Evolutionary conservation across 2,329 filamentous ascomycete species (phyloP).

Genomic region (Hysterium pulicare): DNA sequence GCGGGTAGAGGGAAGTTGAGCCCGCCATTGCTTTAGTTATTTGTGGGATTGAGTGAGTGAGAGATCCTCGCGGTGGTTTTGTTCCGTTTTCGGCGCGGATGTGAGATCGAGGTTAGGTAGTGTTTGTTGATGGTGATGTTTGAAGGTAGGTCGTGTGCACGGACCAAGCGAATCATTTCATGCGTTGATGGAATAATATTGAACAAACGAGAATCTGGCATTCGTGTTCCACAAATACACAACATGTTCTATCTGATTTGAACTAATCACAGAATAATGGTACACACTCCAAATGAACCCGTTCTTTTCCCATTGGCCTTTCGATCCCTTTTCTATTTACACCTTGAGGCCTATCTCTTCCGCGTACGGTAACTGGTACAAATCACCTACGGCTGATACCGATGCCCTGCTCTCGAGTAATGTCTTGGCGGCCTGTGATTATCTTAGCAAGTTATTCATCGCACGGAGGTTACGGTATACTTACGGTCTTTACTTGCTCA

Average conservation of each 20-base stretch:
- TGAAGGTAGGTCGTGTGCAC: background rate
- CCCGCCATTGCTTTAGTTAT: slow-evolving; percentile 49
- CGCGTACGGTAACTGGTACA: slow-evolving; percentile 86
- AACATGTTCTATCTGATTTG: slow-evolving; percentile 32
- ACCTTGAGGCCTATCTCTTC: slow-evolving; percentile 92
- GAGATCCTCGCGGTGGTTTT: background rate
- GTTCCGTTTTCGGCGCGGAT: background rate
- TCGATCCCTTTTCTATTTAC: slow-evolving; percentile 56
- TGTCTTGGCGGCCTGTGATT: slow-evolving; percentile 73
- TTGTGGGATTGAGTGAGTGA: background rate
- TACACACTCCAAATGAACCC: slow-evolving; percentile 32
- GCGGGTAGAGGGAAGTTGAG: slow-evolving; percentile 74
- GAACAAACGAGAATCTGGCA: slow-evolving; percentile 26
- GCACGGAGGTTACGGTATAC: slow-evolving; percentile 33
- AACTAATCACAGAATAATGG: slow-evolving; percentile 41
- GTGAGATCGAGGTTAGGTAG: background rate
- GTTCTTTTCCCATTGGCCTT: slow-evolving; percentile 8
- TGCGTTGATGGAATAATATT: background rate
- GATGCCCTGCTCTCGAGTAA: slow-evolving; percentile 85
- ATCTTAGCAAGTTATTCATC: slow-evolving; percentile 16
- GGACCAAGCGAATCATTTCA: background rate
- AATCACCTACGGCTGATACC: slow-evolving; percentile 85
- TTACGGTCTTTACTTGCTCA: slow-evolving; percentile 81
- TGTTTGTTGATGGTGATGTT: background rate
- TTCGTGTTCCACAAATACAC: slow-evolving; percentile 28